phyloP scores from a whole-genome alignment of 1,139 yeast species.

The Geotrichum armillariae region DNA sequence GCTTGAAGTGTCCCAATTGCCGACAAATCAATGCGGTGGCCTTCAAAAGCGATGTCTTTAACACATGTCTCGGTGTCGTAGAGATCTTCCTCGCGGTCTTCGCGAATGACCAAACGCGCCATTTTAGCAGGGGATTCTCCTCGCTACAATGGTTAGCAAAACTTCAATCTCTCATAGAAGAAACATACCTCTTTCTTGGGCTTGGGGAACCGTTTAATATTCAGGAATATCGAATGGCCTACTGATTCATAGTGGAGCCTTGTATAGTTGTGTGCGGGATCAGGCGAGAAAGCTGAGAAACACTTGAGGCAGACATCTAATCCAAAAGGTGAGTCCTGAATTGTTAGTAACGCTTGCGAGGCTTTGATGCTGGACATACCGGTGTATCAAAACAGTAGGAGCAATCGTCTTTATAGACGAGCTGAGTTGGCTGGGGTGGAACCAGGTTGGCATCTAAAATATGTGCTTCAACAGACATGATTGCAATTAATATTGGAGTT shows the following conservation, averaged over 20 bases:
- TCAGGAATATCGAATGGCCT: constrained; percentile 57
- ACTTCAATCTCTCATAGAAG: too few species aligned
- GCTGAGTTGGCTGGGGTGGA: constrained; percentile 31
- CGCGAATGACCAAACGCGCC: constrained; percentile 72
- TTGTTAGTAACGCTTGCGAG: neutral
- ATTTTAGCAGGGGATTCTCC: constrained; percentile 52
- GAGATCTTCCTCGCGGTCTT: constrained; percentile 65
- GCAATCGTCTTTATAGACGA: constrained; percentile 80
- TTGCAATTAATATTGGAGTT: neutral
- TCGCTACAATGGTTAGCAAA: constrained; percentile 14
- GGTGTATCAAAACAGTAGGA: constrained; percentile 77
- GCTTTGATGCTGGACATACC: constrained; percentile 28
- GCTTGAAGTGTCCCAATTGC: constrained; percentile 24
- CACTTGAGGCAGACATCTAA: constrained; percentile 72
- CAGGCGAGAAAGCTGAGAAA: constrained; percentile 61
- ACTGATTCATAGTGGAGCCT: constrained; percentile 50
- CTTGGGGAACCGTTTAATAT: constrained; percentile 46
- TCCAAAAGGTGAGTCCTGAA: constrained; percentile 53
- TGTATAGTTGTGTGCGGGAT: constrained; percentile 53
- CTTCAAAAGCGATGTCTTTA: constrained; percentile 43
- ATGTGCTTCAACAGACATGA: constrained; percentile 20
- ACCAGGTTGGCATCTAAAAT: constrained; percentile 11
- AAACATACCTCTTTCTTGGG: constrained; percentile 40
- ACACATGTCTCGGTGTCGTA: constrained; percentile 53
- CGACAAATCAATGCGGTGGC: constrained; percentile 23